phyloP scores from a whole-genome alignment of 2,329 filamentous ascomycete genomes.

The Aspergillus caelatus region DNA sequence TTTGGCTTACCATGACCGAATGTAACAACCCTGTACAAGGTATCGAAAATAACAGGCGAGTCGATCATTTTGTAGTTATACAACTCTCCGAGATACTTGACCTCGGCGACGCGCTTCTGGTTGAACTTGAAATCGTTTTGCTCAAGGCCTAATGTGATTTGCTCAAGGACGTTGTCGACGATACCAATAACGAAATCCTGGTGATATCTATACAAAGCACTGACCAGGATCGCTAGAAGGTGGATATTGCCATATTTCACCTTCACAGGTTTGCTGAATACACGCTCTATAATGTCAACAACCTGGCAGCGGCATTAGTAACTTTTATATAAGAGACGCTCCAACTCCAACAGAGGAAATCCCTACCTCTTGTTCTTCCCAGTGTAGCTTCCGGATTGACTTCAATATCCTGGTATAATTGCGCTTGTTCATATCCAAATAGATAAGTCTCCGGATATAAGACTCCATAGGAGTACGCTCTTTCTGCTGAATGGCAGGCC shows the following conservation, averaged over 20 bases:
- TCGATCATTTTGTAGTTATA: slow-evolving; percentile 98
- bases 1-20: slow-evolving; percentile 73
- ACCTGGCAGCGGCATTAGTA: slow-evolving; percentile 51
- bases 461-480: slow-evolving; percentile 91
- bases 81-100: slow-evolving; percentile 93
- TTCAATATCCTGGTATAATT: slow-evolving; percentile 93
- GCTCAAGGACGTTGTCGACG: slow-evolving; percentile 88
- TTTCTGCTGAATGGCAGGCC: slow-evolving; percentile 93
- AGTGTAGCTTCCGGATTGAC: slow-evolving; percentile 92
- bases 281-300: slow-evolving; percentile 77
- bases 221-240: slow-evolving; percentile 84
- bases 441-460: slow-evolving; percentile 90
- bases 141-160: slow-evolving; percentile 84
- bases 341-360: neutral
- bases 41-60: slow-evolving; percentile 92
- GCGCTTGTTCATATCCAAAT: slow-evolving; percentile 89
- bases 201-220: slow-evolving; percentile 88
- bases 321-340: neutral
- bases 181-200: slow-evolving; percentile 87
- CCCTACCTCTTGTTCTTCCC: slow-evolving; percentile 83
- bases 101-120: slow-evolving; percentile 89
- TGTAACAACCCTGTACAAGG: slow-evolving; percentile 89
- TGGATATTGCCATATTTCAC: slow-evolving; percentile 98
- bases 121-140: slow-evolving; percentile 98
- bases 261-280: slow-evolving; percentile 94